phyloP scores from a whole-genome alignment of 345 rosid species.

The Excoecaria cochinchinensis region DNA sequence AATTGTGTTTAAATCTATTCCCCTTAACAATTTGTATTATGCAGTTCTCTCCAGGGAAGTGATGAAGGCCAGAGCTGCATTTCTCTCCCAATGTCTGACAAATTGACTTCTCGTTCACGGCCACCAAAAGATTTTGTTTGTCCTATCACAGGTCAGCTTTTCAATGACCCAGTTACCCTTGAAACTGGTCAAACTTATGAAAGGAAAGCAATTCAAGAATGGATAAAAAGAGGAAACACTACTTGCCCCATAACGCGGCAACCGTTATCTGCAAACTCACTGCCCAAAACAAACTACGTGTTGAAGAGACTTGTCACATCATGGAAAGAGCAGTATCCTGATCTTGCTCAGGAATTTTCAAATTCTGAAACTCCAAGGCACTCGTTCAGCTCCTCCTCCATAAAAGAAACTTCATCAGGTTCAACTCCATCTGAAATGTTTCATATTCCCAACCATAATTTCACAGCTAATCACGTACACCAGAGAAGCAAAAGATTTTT shows the following conservation, averaged over 20 bases:
- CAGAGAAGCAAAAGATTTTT: constrained; percentile 39
- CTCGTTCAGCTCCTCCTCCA: constrained; percentile 34
- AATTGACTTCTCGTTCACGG: constrained; percentile 39
- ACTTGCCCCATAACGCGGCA: constrained; percentile 68
- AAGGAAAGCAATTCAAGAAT: constrained; percentile 70
- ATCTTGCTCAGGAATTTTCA: constrained; percentile 55
- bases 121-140: constrained; percentile 73
- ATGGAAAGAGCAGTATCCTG: constrained; percentile 68
- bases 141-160: constrained; percentile 61
- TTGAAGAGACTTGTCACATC: constrained; percentile 61
- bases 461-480: constrained; percentile 25
- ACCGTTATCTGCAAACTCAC: constrained; percentile 36
- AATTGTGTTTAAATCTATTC: neutral
- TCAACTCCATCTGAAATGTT: constrained; percentile 27
- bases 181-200: constrained; percentile 79
- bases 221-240: constrained; percentile 57
- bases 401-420: constrained; percentile 22
- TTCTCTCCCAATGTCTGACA: constrained; percentile 48
- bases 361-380: constrained; percentile 52
- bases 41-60: constrained; percentile 38
- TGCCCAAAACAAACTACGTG: constrained; percentile 71
- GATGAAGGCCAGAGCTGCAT: constrained; percentile 52
- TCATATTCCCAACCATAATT: constrained; percentile 16
- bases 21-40: constrained; percentile 4
- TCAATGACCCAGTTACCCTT: constrained; percentile 63